These are phyloP conservation scores for Lasiosphaeria hispida DNA, from an alignment of 495 filamentous ascomycete genomes.

Conservation along the genomic window DNA sequence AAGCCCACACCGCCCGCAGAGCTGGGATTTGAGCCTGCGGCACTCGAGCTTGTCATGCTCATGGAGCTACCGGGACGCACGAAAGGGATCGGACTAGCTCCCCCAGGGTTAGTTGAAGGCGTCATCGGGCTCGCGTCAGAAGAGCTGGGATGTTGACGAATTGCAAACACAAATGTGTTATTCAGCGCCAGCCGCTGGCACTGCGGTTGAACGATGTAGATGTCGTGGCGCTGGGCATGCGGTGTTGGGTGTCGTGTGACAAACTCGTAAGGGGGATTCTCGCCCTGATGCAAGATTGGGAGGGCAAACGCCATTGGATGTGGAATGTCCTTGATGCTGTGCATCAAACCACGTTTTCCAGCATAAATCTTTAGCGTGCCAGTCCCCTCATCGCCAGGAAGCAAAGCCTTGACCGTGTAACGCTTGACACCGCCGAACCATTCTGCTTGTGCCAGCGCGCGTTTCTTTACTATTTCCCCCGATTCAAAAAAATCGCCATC, in stretches of 20 bases:
- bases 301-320: conserved; percentile 89
- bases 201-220: conserved; percentile 95
- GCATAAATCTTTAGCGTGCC: conserved; percentile 89
- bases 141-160: conserved; percentile 86
- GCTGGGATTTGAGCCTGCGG: conserved; percentile 53
- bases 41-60: conserved; percentile 73
- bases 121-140: conserved; percentile 31
- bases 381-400: conserved; percentile 86
- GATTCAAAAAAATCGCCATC: conserved; percentile 94
- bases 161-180: conserved; percentile 96
- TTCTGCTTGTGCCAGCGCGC: conserved; percentile 84
- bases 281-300: conserved; percentile 83
- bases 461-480: conserved; percentile 80
- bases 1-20: conserved; percentile 39
- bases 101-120: conserved; percentile 52
- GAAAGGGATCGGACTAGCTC: conserved; percentile 65
- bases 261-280: conserved; percentile 92
- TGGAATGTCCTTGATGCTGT: conserved; percentile 89
- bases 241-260: conserved; percentile 91
- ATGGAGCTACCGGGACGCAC: conserved; percentile 74
- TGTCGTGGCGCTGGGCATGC: conserved; percentile 91
- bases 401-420: conserved; percentile 86
- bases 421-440: conserved; percentile 86
- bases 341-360: conserved; percentile 91
- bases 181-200: conserved; percentile 82